These are phyloP conservation scores for Golubevia pallescens DNA, from an alignment of 1,284 basidiomycete genomes.

Conservation along the genomic window DNA sequence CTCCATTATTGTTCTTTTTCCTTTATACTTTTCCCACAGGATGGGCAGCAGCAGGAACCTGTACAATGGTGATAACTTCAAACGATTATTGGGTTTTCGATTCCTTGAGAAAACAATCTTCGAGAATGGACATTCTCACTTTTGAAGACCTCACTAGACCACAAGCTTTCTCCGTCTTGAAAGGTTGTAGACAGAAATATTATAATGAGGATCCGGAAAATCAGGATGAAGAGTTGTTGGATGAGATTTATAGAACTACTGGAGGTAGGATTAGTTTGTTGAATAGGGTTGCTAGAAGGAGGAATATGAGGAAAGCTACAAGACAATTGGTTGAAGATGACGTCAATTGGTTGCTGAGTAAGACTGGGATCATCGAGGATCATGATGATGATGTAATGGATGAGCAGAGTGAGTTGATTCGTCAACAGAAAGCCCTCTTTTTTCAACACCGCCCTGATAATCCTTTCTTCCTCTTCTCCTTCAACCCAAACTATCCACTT, in stretches of 20 bases:
- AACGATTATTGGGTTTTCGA: slow-evolving; percentile 56
- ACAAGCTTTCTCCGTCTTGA: slow-evolving; percentile 43
- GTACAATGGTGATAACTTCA: slow-evolving; percentile 45
- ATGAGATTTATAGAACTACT: slow-evolving; percentile 48
- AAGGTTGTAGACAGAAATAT: slow-evolving; percentile 44
- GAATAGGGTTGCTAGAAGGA: slow-evolving; percentile 41
- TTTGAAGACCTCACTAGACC: slow-evolving; percentile 37
- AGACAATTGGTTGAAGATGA: slow-evolving; percentile 52
- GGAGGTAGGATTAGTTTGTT: slow-evolving; percentile 45
- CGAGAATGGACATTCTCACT: slow-evolving; percentile 54
- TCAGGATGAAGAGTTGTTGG: slow-evolving; percentile 19
- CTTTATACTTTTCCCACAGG: slow-evolving; percentile 9
- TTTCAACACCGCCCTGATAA: too few relatives aligned
- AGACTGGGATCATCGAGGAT: slow-evolving; percentile 57
- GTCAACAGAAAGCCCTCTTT: too few relatives aligned
- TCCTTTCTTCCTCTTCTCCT: not conserved
- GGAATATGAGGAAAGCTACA: slow-evolving; percentile 37
- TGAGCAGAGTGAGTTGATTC: slow-evolving; percentile 27
- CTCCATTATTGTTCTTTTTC: too few relatives aligned
- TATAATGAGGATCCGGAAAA: slow-evolving; percentile 32
- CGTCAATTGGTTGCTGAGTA: slow-evolving; percentile 51
- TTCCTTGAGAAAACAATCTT: slow-evolving; percentile 38
- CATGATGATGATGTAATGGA: slow-evolving; percentile 60
- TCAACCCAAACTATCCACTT: too few relatives aligned
- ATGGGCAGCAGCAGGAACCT: slow-evolving; percentile 48